phyloP scores from a whole-genome alignment of 306 rosid species.

The Rosa multiflora region DNA sequence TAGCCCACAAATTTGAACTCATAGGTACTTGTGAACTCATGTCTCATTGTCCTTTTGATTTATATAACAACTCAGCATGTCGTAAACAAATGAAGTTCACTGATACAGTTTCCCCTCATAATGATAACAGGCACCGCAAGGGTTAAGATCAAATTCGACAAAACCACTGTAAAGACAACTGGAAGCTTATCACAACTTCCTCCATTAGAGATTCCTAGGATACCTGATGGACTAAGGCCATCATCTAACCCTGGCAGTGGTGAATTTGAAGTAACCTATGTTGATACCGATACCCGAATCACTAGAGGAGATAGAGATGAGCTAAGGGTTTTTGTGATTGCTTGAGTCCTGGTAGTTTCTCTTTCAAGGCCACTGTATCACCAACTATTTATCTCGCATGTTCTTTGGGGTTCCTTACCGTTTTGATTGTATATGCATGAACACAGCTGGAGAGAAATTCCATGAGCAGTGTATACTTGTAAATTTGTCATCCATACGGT shows the following conservation, averaged over 20 bases:
- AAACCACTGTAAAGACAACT: constrained; percentile 73
- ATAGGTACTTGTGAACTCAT: constrained; percentile 39
- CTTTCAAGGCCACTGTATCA: background rate
- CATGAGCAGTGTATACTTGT: constrained; percentile 17
- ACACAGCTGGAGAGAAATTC: background rate
- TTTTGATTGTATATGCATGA: background rate
- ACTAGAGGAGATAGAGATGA: constrained; percentile 92
- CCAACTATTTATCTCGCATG: background rate
- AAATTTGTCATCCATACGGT: constrained; percentile 9
- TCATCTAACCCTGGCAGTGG: constrained; percentile 67
- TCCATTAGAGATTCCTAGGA: constrained; percentile 69
- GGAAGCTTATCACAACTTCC: constrained; percentile 90
- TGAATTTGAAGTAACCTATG: constrained; percentile 84
- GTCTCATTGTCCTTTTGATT: background rate
- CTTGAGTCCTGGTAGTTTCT: constrained; percentile 41
- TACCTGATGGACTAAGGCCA: constrained; percentile 83
- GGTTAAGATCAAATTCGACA: constrained; percentile 71
- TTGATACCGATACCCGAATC: constrained; percentile 64
- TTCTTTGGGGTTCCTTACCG: background rate
- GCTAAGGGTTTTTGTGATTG: constrained; percentile 84
- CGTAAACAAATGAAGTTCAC: background rate
- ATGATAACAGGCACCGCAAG: constrained; percentile 57
- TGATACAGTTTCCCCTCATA: constrained; percentile 10
- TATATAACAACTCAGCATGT: background rate
- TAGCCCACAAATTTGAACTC: constrained; percentile 96